Evolutionary conservation across 768 basidiomycete genomes (phyloP).

Genomic region (Pleurotus pulmonarius): DNA sequence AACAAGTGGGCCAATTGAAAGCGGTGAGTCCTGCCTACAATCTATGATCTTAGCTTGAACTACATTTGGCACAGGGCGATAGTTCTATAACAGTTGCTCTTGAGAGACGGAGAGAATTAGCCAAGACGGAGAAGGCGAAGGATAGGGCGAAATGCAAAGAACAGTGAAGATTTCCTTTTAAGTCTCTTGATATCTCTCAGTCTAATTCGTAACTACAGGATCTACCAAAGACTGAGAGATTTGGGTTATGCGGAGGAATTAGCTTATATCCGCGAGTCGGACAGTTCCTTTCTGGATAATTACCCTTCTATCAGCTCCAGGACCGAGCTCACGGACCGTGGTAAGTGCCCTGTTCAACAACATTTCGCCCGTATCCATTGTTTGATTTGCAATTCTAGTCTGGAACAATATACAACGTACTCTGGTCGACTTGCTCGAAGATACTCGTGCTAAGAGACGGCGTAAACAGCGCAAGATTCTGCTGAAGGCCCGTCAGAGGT

Average conservation of each 20-base stretch:
- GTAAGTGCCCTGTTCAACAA: slow-evolving; percentile 8
- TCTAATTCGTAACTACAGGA: slow-evolving; percentile 6
- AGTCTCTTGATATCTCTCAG: too few relatives aligned
- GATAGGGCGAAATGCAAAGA: too few relatives aligned
- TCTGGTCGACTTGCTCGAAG: slow-evolving; percentile 15
- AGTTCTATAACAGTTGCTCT: too few relatives aligned
- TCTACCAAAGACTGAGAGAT: slow-evolving; percentile 13
- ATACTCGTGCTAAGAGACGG: slow-evolving; percentile 13
- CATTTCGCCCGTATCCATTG: background rate
- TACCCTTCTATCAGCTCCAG: slow-evolving; percentile 13
- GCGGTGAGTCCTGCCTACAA: background rate
- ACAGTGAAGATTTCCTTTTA: too few relatives aligned
- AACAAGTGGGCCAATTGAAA: slow-evolving; percentile 13
- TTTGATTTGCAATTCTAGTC: slow-evolving; percentile 6
- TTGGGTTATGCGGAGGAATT: slow-evolving; percentile 20
- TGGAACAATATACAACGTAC: slow-evolving; percentile 16
- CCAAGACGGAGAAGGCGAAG: too few relatives aligned
- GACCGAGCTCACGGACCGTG: slow-evolving; percentile 14
- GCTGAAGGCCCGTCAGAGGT: slow-evolving; percentile 14
- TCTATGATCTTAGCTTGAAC: background rate
- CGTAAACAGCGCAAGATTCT: slow-evolving; percentile 16
- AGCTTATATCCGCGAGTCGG: slow-evolving; percentile 11
- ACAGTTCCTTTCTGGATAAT: slow-evolving; percentile 10
- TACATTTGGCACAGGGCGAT: too few relatives aligned
- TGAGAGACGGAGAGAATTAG: too few relatives aligned